Percentiles rank a stretch among this genome's conserved stretches.
phyloP scores from a whole-genome alignment of 441 rosid genomes.

The Eutrema salsugineum region DNA sequence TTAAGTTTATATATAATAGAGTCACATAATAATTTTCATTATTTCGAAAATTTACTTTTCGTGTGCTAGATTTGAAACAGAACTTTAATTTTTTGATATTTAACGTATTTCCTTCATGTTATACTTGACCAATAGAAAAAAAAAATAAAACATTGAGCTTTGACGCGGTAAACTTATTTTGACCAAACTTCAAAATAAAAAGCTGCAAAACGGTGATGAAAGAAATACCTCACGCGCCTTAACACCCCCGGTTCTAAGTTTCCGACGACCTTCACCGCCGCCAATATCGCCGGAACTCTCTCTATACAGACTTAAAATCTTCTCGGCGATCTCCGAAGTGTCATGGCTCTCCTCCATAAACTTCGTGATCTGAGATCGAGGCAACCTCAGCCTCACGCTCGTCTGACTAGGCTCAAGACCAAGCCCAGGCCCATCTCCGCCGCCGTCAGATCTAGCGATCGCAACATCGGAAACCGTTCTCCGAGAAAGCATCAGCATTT shows the following conservation, averaged over 20 bases:
- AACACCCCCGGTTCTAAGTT: constrained; percentile 30
- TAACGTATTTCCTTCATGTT: too few species aligned
- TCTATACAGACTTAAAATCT: constrained; percentile 41
- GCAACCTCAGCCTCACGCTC: constrained; percentile 52
- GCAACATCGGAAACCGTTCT: constrained; percentile 52
- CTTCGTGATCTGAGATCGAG: constrained; percentile 46
- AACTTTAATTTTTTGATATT: too few species aligned
- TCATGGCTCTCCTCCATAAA: constrained; percentile 54
- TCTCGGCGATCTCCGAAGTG: constrained; percentile 47
- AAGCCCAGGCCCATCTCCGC: constrained; percentile 12
- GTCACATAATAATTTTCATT: too few species aligned
- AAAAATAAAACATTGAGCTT: not conserved
- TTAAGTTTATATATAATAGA: too few species aligned
- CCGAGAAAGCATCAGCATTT: constrained; percentile 55
- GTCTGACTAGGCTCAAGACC: constrained; percentile 21
- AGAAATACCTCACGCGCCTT: constrained; percentile 50
- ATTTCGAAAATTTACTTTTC: too few species aligned
- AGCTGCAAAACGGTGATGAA: not conserved
- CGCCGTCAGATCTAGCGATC: constrained; percentile 18
- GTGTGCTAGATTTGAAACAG: too few species aligned
- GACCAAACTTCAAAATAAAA: constrained; percentile 5
- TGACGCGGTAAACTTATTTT: not conserved
- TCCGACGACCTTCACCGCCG: constrained; percentile 14
- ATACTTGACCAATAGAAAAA: not conserved
- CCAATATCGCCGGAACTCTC: constrained; percentile 21